phyloP scores from a whole-genome alignment of 176 grass and related monocot genomes.

The Triticum turgidum region DNA sequence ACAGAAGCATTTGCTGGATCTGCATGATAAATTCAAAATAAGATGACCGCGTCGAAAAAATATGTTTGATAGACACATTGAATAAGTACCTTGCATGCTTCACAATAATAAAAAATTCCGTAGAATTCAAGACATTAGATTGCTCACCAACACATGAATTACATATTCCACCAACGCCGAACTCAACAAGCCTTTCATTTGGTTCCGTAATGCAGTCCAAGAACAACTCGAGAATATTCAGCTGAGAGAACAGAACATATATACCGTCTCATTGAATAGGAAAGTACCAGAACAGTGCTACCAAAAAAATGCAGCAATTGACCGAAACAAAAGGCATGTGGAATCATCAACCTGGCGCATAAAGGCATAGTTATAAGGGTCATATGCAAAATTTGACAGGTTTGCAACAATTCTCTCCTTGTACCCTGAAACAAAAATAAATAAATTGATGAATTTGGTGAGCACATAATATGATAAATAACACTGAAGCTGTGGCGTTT shows the following conservation, averaged over 20 bases:
- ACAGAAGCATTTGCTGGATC: slow-evolving; percentile 81
- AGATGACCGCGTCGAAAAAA: not conserved
- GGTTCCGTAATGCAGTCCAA: slow-evolving; percentile 94
- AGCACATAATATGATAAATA: not conserved
- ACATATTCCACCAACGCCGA: slow-evolving; percentile 77
- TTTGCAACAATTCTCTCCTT: slow-evolving; percentile 91
- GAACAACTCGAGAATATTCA: slow-evolving; percentile 89
- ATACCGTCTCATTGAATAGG: slow-evolving; percentile 1
- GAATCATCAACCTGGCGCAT: slow-evolving; percentile 59
- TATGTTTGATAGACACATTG: not conserved
- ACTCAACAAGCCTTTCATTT: slow-evolving; percentile 89
- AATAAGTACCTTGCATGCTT: not conserved
- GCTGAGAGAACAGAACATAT: slow-evolving; percentile 43
- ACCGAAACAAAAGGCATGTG: not conserved
- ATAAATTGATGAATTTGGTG: not conserved
- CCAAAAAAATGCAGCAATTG: not conserved
- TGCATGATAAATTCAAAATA: slow-evolving; percentile 32
- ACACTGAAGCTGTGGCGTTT: not conserved
- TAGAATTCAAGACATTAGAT: not conserved
- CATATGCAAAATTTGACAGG: slow-evolving; percentile 85
- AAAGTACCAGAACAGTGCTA: not conserved
- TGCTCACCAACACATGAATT: slow-evolving; percentile 75
- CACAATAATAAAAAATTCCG: not conserved
- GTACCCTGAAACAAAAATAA: slow-evolving; percentile 41
- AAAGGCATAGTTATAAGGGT: slow-evolving; percentile 85